These are phyloP conservation scores for Grosmannia clavigera DNA, from an alignment of 2,329 filamentous ascomycete genomes.

Conservation along the genomic window DNA sequence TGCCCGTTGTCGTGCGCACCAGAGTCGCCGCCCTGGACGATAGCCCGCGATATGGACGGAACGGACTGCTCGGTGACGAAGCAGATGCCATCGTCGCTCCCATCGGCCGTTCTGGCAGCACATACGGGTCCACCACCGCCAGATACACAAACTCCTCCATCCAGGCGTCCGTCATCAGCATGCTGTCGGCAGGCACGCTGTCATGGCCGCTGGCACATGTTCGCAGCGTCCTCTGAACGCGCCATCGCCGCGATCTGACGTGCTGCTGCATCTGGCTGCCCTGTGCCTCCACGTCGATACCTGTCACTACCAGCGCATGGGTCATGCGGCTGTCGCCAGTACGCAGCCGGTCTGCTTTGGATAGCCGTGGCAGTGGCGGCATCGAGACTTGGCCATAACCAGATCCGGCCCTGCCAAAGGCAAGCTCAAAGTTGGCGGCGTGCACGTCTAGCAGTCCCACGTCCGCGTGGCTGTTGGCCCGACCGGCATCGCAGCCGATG, in stretches of 20 bases:
- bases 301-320: neutral
- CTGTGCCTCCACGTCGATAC: neutral
- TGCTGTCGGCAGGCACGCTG: neutral
- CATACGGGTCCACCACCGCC: neutral
- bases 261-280: neutral
- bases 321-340: conserved; percentile 1
- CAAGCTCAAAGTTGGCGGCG: neutral
- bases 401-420: neutral
- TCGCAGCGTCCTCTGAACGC: neutral
- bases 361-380: neutral
- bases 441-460: neutral
- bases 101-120: neutral
- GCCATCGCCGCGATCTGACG: neutral
- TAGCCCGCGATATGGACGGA: neutral
- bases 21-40: neutral
- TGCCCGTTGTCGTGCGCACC: neutral
- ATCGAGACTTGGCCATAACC: neutral
- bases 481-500: neutral
- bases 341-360: neutral
- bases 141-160: neutral
- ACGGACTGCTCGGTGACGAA: neutral
- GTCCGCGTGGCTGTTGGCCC: neutral
- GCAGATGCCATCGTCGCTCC: neutral
- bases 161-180: neutral
- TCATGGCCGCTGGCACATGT: neutral